These are phyloP conservation scores for Ogataea allantospora DNA, from an alignment of 805 yeast genomes.

Conservation along the genomic window DNA sequence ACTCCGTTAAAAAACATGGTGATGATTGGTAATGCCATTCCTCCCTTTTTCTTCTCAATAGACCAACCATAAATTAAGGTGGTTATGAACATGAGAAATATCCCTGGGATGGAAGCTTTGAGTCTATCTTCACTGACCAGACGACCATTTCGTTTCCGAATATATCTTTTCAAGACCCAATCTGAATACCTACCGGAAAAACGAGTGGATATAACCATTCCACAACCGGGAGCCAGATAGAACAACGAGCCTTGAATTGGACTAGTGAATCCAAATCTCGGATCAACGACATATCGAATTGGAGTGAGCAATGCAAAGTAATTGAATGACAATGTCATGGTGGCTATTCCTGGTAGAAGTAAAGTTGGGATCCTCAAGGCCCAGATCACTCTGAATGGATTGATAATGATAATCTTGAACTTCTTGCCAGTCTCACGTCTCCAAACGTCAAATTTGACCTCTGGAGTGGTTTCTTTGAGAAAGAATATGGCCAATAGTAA, in stretches of 20 bases:
- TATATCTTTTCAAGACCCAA: conserved; percentile 40
- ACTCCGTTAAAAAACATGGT: conserved; percentile 46
- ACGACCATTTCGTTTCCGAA: conserved; percentile 36
- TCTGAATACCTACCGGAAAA: conserved; percentile 53
- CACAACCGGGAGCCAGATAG: conserved; percentile 53
- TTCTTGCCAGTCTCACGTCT: conserved; percentile 30
- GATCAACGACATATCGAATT: conserved; percentile 51
- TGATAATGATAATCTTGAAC: conserved; percentile 39
- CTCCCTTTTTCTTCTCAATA: conserved; percentile 46
- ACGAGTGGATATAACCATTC: conserved; percentile 47
- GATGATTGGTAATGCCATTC: conserved; percentile 50
- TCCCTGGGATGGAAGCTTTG: conserved; percentile 37
- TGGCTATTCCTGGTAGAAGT: conserved; percentile 39
- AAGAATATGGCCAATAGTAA: conserved; percentile 35
- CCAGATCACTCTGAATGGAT: conserved; percentile 42
- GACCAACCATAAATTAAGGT: conserved; percentile 52
- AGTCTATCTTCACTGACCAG: conserved; percentile 52
- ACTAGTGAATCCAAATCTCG: conserved; percentile 44
- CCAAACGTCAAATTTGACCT: conserved; percentile 30
- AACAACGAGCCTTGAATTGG: conserved; percentile 52
- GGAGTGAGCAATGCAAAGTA: conserved; percentile 53
- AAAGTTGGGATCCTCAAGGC: conserved; percentile 43
- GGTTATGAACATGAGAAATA: conserved; percentile 40
- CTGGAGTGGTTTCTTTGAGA: conserved; percentile 43
- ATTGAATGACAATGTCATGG: conserved; percentile 40